Base-by-base conservation (phyloP, 2,329 filamentous ascomycete species). In the Penicillium polonicum region DNA sequence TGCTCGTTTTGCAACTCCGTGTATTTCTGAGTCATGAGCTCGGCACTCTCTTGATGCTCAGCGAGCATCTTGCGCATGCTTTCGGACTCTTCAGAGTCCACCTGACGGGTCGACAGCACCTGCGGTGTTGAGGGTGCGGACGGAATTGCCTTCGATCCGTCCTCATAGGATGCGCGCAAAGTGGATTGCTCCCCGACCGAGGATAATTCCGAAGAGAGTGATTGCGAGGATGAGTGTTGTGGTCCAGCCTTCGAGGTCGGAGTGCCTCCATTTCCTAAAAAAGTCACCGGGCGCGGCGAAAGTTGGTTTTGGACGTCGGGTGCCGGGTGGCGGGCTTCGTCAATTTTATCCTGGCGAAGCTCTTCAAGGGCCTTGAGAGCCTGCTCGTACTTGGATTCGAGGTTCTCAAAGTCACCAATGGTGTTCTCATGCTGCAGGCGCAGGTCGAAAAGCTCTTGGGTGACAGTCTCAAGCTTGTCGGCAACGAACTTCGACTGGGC, bases 151-250 rank as follows among this genome's bases (percentile, higher is more conserved):
- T 59, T 42, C 6, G 45, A 57, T 23, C 59, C 59, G 15, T 50
- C 38, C 33, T 67, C 61, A 65, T 85, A 86, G 49, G 83, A 82
- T 65, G 88, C 86, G 62, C 80, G 81, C 62, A 85, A 87, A 68
- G 82, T 81, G 67, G 85, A 85, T 71, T 89, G 90, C 70, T 89
- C 89, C 83, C 89, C 85, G 80, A 85, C 91, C 74, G 89, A 96
- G 70, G 91, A 96, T 74, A 96, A 84, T 79, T 97, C 94, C 78
- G 91, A 94, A 65, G 91, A 97, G 67, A 97, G 88, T 70, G 92
- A 96, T 75, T 88, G 91, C 79, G 91, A 92, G 70, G 90, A 92
- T 76, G 89, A 90, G 71, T 80, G 82, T 77, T 85, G 85, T 75
- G 80, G 79, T 82, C 79, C 82, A 79, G 87, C 83, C 78, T 88